Percentiles rank a stretch among this genome's conserved stretches.
phyloP scores from a whole-genome alignment of 257 asterid species.

The Solanum chiquidenum region DNA sequence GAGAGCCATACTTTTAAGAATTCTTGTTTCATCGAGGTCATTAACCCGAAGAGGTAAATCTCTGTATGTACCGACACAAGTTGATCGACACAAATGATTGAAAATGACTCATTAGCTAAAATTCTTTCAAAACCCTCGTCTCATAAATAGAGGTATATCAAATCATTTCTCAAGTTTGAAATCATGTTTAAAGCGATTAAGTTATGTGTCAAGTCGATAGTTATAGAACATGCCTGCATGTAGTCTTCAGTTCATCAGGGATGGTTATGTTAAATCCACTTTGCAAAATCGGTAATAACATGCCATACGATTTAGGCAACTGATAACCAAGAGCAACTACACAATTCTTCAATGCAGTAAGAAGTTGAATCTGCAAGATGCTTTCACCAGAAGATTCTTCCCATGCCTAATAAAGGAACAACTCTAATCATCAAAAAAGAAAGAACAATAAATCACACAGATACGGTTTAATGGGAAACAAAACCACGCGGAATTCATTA shows the following conservation, averaged over 20 bases:
- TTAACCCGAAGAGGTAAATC: background rate
- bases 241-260: conserved; percentile 97
- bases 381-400: conserved; percentile 92
- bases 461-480: background rate
- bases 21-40: too few relatives aligned
- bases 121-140: too few relatives aligned
- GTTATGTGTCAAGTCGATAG: too few relatives aligned
- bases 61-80: too few relatives aligned
- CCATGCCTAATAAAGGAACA: conserved; percentile 53
- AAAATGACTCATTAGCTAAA: too few relatives aligned
- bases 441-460: background rate
- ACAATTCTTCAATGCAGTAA: conserved; percentile 78
- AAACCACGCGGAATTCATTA: background rate
- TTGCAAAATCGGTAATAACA: conserved; percentile 70
- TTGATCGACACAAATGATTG: too few relatives aligned
- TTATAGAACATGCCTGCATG: conserved; percentile 53
- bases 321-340: conserved; percentile 82
- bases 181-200: too few relatives aligned
- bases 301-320: conserved; percentile 67
- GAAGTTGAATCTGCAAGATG: conserved; percentile 98
- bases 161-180: too few relatives aligned
- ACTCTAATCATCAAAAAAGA: conserved; percentile 5
- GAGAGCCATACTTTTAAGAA: background rate
- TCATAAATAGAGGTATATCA: too few relatives aligned
- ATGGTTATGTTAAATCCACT: conserved; percentile 52